These are phyloP conservation scores for Nemania sp. DNA, from an alignment of 2,329 filamentous ascomycete genomes.

Conservation along the genomic window DNA sequence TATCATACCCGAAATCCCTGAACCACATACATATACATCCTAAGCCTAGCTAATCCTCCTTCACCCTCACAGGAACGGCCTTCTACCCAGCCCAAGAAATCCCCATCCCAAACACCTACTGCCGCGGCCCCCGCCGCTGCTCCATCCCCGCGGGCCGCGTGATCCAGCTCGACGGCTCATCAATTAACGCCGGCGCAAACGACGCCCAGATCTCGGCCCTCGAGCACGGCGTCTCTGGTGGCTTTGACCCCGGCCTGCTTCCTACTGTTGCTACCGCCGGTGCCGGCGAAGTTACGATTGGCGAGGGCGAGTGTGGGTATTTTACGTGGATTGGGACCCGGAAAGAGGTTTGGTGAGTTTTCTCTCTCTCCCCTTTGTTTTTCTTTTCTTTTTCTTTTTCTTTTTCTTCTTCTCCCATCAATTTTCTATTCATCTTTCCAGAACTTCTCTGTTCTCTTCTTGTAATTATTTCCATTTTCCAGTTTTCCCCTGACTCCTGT, in stretches of 20 bases:
- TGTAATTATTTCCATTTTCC: too few relatives aligned
- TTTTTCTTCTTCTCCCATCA: not conserved
- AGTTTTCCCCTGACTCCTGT: too few relatives aligned
- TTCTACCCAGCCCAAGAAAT: conserved; percentile 13
- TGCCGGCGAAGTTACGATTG: conserved; percentile 3
- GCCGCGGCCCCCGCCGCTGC: conserved; percentile 17
- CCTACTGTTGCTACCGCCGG: not conserved
- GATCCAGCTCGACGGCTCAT: not conserved
- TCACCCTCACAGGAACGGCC: conserved; percentile 1
- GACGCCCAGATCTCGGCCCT: not conserved
- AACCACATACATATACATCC: not conserved
- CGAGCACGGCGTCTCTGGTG: conserved; percentile 13
- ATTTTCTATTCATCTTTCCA: too few relatives aligned
- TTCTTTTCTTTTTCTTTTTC: not conserved
- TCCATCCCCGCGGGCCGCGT: conserved; percentile 3
- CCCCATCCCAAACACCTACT: conserved; percentile 21
- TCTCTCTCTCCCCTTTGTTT: not conserved
- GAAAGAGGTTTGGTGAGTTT: conserved; percentile 17
- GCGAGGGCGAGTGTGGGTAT: conserved; percentile 20
- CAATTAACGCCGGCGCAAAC: not conserved
- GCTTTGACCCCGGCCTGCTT: not conserved
- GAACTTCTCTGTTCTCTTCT: too few relatives aligned
- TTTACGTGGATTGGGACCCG: conserved; percentile 21
- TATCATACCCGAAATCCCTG: too few relatives aligned
- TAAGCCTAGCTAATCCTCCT: not conserved